A percentile compares a stretch with the other conserved stretches of the same genome.
Evolutionary conservation across 2,329 filamentous ascomycete genomes (phyloP).

Genomic region (Exophiala aquamarina): DNA sequence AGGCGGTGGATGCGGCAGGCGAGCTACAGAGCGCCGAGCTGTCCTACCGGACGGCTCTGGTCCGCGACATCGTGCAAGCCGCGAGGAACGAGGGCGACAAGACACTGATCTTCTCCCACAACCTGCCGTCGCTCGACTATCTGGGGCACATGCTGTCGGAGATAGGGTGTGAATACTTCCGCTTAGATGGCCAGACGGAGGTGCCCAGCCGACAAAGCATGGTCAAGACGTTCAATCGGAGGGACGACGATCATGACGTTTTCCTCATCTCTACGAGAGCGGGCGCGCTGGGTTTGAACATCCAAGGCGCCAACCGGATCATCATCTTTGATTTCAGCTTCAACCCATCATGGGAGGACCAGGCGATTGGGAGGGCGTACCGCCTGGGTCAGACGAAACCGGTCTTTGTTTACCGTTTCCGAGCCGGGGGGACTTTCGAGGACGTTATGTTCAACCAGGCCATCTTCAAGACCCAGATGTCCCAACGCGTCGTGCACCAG

Average conservation of each 20-base stretch:
- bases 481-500: conserved; percentile 78
- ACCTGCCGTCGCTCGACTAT: conserved; percentile 67
- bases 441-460: conserved; percentile 69
- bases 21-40: conserved; percentile 47
- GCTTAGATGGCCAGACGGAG: conserved; percentile 67
- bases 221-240: conserved; percentile 72
- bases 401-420: conserved; percentile 82
- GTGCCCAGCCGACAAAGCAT: conserved; percentile 60
- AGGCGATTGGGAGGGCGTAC: conserved; percentile 83
- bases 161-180: conserved; percentile 48
- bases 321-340: conserved; percentile 82
- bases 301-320: conserved; percentile 79
- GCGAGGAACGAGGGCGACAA: conserved; percentile 66
- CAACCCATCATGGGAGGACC: conserved; percentile 79
- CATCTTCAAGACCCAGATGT: conserved; percentile 80
- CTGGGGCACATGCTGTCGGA: conserved; percentile 58
- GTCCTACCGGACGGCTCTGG: conserved; percentile 68
- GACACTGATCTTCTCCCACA: conserved; percentile 77
- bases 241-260: conserved; percentile 48
- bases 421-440: conserved; percentile 78
- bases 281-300: conserved; percentile 80
- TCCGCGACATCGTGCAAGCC: conserved; percentile 69
- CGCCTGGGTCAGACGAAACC: conserved; percentile 78
- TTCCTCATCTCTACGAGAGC: conserved; percentile 82
- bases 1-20: conserved; percentile 26